phyloP scores from a whole-genome alignment of 2,329 filamentous ascomycete genomes.

The Periconia macrospinosa region DNA sequence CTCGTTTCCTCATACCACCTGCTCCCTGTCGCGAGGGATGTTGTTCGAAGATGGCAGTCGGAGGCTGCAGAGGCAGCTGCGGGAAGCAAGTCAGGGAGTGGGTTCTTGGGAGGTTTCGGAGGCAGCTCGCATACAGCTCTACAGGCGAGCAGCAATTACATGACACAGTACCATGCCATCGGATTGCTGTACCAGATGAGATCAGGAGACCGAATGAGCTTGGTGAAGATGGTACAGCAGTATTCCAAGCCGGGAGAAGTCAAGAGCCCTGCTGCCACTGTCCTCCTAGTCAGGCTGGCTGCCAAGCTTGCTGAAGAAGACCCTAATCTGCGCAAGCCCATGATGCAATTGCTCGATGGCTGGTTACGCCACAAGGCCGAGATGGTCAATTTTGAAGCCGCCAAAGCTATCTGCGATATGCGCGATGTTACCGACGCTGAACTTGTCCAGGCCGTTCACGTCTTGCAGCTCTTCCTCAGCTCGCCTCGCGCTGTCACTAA shows the following conservation, averaged over 20 bases:
- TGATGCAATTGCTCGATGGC: slow-evolving; percentile 95
- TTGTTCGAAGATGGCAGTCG: slow-evolving; percentile 96
- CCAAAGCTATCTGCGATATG: slow-evolving; percentile 96
- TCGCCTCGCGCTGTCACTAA: slow-evolving; percentile 95
- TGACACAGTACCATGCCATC: slow-evolving; percentile 98
- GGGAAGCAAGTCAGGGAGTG: slow-evolving; percentile 81
- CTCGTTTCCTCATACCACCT: slow-evolving; percentile 97
- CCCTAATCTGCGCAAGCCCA: slow-evolving; percentile 81
- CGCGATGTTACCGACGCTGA: slow-evolving; percentile 90
- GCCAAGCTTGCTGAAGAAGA: slow-evolving; percentile 95
- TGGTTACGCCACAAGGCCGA: slow-evolving; percentile 99
- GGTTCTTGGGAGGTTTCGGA: slow-evolving; percentile 91
- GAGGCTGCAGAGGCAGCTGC: slow-evolving; percentile 97
- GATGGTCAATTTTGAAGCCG: slow-evolving; percentile 90
- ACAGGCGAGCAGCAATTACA: slow-evolving; percentile 77
- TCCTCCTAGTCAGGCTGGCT: slow-evolving; percentile 90
- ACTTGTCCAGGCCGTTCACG: slow-evolving; percentile 88
- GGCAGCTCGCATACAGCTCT: slow-evolving; percentile 74
- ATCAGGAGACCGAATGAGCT: slow-evolving; percentile 93
- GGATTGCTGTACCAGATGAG: slow-evolving; percentile 97
- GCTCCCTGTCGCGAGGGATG: slow-evolving; percentile 91
- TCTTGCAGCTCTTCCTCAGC: slow-evolving; percentile 93
- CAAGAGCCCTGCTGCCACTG: slow-evolving; percentile 89
- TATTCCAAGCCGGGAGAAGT: slow-evolving; percentile 89
- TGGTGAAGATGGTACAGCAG: slow-evolving; percentile 99